phyloP scores from a whole-genome alignment of 2,329 filamentous ascomycete genomes.

The Epichloe hybrida region DNA sequence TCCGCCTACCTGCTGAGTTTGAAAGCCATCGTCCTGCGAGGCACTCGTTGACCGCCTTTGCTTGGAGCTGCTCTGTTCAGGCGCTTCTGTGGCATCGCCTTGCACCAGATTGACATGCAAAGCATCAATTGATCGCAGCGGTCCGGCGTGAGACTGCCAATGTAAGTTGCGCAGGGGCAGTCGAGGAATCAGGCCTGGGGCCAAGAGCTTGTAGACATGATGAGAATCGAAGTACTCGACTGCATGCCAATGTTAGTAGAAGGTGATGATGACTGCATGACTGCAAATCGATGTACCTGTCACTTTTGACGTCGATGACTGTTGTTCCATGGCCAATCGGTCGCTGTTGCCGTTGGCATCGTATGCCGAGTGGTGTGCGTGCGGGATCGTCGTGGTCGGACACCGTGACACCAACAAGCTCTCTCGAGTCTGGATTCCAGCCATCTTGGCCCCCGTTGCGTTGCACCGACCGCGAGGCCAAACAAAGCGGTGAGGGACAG shows the following conservation, averaged over 20 bases:
- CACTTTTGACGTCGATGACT: slow-evolving; percentile 62
- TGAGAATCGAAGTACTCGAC: slow-evolving; percentile 96
- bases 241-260: slow-evolving; percentile 22
- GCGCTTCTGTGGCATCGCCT: slow-evolving; percentile 34
- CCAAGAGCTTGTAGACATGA: slow-evolving; percentile 71
- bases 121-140: slow-evolving; percentile 83
- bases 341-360: slow-evolving; percentile 16
- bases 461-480: neutral
- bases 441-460: neutral
- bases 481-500: neutral
- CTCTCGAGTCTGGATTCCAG: too few relatives aligned
- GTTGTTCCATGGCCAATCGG: slow-evolving; percentile 44
- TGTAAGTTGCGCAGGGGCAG: slow-evolving; percentile 84
- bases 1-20: slow-evolving; percentile 39
- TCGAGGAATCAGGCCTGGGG: slow-evolving; percentile 61
- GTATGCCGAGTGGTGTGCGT: slow-evolving; percentile 7
- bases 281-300: slow-evolving; percentile 41
- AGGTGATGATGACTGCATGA: too few relatives aligned
- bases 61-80: slow-evolving; percentile 17
- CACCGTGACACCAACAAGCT: neutral
- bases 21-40: slow-evolving; percentile 44
- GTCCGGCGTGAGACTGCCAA: slow-evolving; percentile 90
- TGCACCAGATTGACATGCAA: slow-evolving; percentile 81
- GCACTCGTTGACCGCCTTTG: slow-evolving; percentile 21
- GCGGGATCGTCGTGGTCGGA: neutral